Percentiles rank a stretch among this genome's conserved stretches.
Evolutionary conservation across 2,329 filamentous ascomycete species (phyloP).

Genomic region (Fusarium annulatum): DNA sequence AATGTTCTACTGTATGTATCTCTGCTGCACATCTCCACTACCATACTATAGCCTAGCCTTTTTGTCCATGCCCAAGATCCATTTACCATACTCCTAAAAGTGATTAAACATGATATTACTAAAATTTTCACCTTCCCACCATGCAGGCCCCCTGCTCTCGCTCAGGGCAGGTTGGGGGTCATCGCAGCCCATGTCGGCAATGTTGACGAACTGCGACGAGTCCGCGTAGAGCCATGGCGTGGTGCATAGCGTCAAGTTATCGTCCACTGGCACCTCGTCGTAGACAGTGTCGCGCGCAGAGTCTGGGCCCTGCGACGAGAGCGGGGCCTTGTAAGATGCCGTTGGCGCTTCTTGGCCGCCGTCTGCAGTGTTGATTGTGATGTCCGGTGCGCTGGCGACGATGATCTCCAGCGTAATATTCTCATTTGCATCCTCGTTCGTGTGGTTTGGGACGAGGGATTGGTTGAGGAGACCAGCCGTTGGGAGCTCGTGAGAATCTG

Average conservation of each 20-base stretch:
- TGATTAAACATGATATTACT: slow-evolving; percentile 54
- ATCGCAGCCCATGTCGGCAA: slow-evolving; percentile 51
- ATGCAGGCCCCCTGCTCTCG: slow-evolving; percentile 46
- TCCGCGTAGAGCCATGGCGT: slow-evolving; percentile 59
- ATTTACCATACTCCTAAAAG: slow-evolving; percentile 44
- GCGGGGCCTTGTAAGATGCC: slow-evolving; percentile 48
- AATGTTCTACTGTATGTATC: neutral
- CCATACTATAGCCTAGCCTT: neutral
- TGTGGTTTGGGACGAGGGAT: slow-evolving; percentile 51
- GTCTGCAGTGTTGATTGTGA: slow-evolving; percentile 62
- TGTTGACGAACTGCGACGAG: slow-evolving; percentile 52
- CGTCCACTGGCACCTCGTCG: slow-evolving; percentile 49
- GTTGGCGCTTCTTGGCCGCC: slow-evolving; percentile 62
- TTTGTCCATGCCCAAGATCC: neutral
- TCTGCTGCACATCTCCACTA: neutral
- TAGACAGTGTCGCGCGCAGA: slow-evolving; percentile 40
- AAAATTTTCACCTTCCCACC: slow-evolving; percentile 56
- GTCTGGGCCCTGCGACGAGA: slow-evolving; percentile 35
- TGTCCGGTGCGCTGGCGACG: slow-evolving; percentile 62
- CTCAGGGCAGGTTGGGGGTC: slow-evolving; percentile 44
- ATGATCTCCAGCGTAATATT: slow-evolving; percentile 59
- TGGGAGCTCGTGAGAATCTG: slow-evolving; percentile 51
- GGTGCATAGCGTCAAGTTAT: slow-evolving; percentile 54
- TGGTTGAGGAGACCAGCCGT: slow-evolving; percentile 55
- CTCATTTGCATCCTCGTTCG: slow-evolving; percentile 50